Percentiles rank a stretch among this genome's conserved stretches.
Conservation (phyloP, 2,329 filamentous ascomycete genomes). For the Conoideocrella luteorostrata region DNA sequence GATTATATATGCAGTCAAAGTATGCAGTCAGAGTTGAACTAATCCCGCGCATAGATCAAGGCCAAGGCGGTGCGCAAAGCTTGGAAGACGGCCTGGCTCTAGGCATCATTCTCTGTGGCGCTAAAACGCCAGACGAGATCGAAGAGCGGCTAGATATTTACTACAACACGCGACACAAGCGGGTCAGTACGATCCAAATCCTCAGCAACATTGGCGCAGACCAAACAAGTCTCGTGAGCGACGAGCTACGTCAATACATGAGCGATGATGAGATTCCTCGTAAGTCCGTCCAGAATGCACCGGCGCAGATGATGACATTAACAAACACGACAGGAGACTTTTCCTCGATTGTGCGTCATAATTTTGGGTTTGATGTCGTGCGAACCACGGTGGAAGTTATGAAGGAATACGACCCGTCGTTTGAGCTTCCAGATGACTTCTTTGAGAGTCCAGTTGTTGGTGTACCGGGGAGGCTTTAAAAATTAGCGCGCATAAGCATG, state of each 20-base stretch:
- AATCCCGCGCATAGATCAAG: slow-evolving; percentile 25
- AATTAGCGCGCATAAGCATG: no score
- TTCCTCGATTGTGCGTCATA: slow-evolving; percentile 4
- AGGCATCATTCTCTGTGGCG: slow-evolving; percentile 21
- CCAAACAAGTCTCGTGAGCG: slow-evolving; percentile 19
- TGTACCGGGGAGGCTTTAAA: no score
- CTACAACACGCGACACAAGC: slow-evolving; percentile 17
- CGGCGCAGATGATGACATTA: no score
- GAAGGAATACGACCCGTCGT: slow-evolving; percentile 12
- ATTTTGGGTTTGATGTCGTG: slow-evolving; percentile 17
- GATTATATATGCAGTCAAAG: no score
- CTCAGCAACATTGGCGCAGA: slow-evolving; percentile 31
- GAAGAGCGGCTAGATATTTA: slow-evolving; percentile 18
- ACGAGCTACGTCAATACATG: slow-evolving; percentile 22
- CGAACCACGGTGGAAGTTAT: slow-evolving; percentile 13
- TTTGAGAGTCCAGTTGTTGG: slow-evolving; percentile 15
- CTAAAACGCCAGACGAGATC: slow-evolving; percentile 14
- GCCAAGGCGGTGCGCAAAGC: slow-evolving; percentile 29
- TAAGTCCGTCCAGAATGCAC: no score
- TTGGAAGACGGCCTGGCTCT: slow-evolving; percentile 30
- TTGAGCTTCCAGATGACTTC: slow-evolving; percentile 14
- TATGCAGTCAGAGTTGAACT: no score
- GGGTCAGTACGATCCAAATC: slow-evolving; percentile 30
- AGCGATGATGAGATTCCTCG: slow-evolving; percentile 23
- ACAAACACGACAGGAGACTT: slow-evolving; percentile 7